Base-by-base conservation (phyloP, 2,329 filamentous ascomycete species). In the Apiospora saccharicola region DNA sequence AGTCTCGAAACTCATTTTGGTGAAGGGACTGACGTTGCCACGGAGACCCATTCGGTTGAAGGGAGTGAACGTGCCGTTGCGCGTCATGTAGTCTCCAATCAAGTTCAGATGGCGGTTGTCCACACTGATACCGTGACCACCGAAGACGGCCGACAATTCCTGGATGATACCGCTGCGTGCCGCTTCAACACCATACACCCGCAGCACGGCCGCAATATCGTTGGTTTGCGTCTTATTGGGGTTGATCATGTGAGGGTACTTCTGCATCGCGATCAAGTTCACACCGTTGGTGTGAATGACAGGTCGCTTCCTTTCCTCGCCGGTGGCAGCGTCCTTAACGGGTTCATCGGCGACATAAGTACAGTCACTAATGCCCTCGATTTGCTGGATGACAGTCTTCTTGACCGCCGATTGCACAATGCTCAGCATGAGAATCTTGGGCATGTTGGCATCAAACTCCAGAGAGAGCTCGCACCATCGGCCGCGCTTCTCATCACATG, bases 1-100 rank as follows among this genome's bases (percentile, higher is more conserved):
- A 4, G 96, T 99, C 88, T 99, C 96, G 85, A 98, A 99, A 82
- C 94, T 97, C 96, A 98, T 98, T 88, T 98, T 98, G 84, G 96
- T 96, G 77, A 99, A 96, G 0, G 96, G 95, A 76, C 92, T 95
- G 41, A 96, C 92, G 79, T 94, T 95, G 75, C 93, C 91, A 80
- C 91, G 91, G 73, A 99, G 86, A 0, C 96, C 96, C 80, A 94
- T 97, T 68, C 96, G 93, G 83, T 94, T 98, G 85, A 99, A 99
- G 0, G 96, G 92, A 68, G 91, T 93, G 85, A 97, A 99, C 1
- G 90, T 91, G 76, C 96, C 96, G 73, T 91, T 92, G 70, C 96
- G 90, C n/a, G 96, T 99, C 96, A 99, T 99, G 82, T 94, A 94
- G 82, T 99, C 96, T 67, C 93, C 96, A 77, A 99, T 98, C 76